Evolutionary conservation across 768 basidiomycete species (phyloP), one percentile per base, ranked within the genome.

Genomic region (Plicaturopsis crispa): DNA sequence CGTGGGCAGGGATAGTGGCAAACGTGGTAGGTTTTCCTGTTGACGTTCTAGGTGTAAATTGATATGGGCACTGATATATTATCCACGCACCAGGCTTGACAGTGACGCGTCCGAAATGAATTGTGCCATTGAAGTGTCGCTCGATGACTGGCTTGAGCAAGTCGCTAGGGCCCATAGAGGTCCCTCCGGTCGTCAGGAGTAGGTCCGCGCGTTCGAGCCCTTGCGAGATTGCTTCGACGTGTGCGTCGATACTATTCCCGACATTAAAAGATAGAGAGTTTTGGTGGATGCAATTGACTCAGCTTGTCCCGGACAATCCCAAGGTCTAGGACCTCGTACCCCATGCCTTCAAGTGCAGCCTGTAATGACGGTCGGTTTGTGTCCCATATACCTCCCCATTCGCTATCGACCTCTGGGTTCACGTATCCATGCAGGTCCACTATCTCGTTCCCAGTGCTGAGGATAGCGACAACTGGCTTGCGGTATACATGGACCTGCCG

Each of bases 21-120:
- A 93, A 92, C 4, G 89, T 90, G 2, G 90, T 94, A 3, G 90
- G 89, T 52, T 92, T 92, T 5, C 88, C 90, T n/a, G n/a, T n/a
- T n/a, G n/a, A n/a, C n/a, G n/a, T n/a, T n/a, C n/a, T n/a, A 4
- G 72, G 72, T 42, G 58, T 60, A 14, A 30, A 14, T 11, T 11
- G 14, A 30, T 11, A 30, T 11, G n/a, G n/a, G n/a, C n/a, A n/a
- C n/a, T n/a, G n/a, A n/a, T n/a, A n/a, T n/a, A n/a, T n/a, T n/a
- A n/a, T n/a, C n/a, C n/a, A n/a, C n/a, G n/a, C n/a, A 28, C 26
- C 26, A 1, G 79, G 79, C 49, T 87, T 88, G 51, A 90, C 74
- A 17, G 75, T 75, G 36, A 92, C 85, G 6, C 89, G 72, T 2
- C 90, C 90, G 53, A 94, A 92, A 51, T 92, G 88, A 4, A 91